Evolutionary conservation across 768 basidiomycete genomes (phyloP).

Genomic region (Lanmaoa rubissima): DNA sequence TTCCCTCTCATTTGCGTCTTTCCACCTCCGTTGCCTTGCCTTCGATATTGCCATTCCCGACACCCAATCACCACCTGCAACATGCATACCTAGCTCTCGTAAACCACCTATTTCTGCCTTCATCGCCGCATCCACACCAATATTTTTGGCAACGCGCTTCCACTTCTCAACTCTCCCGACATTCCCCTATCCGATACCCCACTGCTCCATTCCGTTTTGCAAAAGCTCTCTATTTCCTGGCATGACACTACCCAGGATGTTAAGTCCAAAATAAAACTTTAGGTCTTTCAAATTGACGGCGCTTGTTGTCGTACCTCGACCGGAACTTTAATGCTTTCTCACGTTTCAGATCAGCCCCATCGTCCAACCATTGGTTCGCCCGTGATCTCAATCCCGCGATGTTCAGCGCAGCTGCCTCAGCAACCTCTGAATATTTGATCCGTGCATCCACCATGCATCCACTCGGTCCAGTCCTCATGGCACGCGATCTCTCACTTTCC

Average conservation of each 20-base stretch:
- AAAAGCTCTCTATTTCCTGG: neutral
- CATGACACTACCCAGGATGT: neutral
- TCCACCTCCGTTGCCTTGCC: slow-evolving; percentile 7
- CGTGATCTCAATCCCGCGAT: too few relatives aligned
- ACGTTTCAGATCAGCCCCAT: neutral
- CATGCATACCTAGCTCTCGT: slow-evolving; percentile 23
- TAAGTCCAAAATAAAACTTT: slow-evolving; percentile 8
- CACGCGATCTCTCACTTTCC: neutral
- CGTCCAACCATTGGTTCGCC: too few relatives aligned
- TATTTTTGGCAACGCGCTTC: slow-evolving; percentile 18
- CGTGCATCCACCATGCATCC: too few relatives aligned
- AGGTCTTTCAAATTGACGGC: slow-evolving; percentile 25
- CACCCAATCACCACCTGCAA: slow-evolving; percentile 25
- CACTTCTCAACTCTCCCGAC: neutral
- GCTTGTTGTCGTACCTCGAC: neutral
- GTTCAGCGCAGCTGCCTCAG: neutral
- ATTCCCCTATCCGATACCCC: neutral
- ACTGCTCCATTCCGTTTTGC: neutral
- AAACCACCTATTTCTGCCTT: slow-evolving; percentile 14
- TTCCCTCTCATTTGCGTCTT: slow-evolving; percentile 1
- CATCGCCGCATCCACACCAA: neutral
- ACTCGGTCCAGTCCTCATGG: neutral
- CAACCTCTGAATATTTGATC: too few relatives aligned
- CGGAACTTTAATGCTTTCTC: slow-evolving; percentile 20
- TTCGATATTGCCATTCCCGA: slow-evolving; percentile 11